A percentile compares a stretch with the other conserved stretches of the same genome.
Conservation (phyloP, 2,329 filamentous ascomycete genomes). For the Phoma sp. region DNA sequence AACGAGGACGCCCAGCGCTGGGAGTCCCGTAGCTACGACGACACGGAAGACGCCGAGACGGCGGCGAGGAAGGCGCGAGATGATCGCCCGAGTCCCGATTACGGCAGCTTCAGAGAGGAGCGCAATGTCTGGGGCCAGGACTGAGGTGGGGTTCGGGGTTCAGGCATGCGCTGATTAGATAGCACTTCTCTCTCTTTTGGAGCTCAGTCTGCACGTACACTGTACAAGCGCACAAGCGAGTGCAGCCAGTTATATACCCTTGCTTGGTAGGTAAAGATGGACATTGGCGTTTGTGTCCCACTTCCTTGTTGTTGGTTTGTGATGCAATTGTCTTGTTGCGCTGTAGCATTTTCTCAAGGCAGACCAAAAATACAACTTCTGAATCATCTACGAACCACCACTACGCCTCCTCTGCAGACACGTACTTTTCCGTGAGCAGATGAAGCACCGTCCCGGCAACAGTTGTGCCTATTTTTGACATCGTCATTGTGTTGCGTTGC, state of each 20-base stretch:
- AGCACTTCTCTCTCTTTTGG: not conserved
- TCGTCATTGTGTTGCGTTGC: no score
- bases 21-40: conserved; percentile 46
- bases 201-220: conserved; percentile 3
- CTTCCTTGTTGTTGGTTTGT: no score
- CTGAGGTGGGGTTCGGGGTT: not conserved
- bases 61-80: conserved; percentile 13
- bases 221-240: not conserved
- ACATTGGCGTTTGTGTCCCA: conserved; percentile 6
- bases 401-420: no score
- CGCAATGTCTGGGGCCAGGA: conserved; percentile 48
- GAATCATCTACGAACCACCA: no score
- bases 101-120: conserved; percentile 52
- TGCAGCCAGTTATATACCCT: conserved; percentile 15
- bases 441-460: no score
- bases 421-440: no score
- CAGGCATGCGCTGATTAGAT: not conserved
- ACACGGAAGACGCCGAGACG: conserved; percentile 27
- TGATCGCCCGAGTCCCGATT: conserved; percentile 42
- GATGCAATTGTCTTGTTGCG: no score
- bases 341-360: no score
- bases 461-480: no score
- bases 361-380: no score
- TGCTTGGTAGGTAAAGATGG: not conserved
- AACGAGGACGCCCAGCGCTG: conserved; percentile 54